Conservation (phyloP, 148 eudicot genomes). For the Arctostaphylos glauca region DNA sequence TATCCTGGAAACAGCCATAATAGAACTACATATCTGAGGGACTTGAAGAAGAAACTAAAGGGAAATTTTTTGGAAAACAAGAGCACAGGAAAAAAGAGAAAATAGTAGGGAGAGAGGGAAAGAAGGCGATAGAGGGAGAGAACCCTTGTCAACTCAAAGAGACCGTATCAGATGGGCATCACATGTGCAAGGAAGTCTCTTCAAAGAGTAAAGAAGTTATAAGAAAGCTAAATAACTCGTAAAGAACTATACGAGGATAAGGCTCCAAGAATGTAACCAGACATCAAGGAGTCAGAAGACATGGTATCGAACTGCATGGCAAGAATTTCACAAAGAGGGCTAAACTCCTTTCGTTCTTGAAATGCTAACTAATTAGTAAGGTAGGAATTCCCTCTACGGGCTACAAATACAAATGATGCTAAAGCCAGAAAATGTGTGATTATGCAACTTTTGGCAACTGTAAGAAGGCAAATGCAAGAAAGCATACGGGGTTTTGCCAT, state of each 20-base stretch:
- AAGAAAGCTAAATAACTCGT: neutral
- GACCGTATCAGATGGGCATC: neutral
- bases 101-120: no score
- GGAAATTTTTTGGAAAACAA: no score
- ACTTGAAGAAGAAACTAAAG: no score
- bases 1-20: no score
- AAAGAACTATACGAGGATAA: neutral
- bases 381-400: neutral
- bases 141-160: neutral
- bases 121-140: neutral
- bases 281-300: neutral
- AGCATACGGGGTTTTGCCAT: neutral
- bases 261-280: neutral
- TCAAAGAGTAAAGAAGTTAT: neutral
- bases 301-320: neutral
- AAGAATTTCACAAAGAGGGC: no score
- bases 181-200: neutral
- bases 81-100: no score
- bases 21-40: no score
- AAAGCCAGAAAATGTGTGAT: neutral
- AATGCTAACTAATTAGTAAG: neutral
- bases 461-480: neutral
- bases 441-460: neutral
- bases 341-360: neutral
- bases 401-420: neutral